phyloP scores from a whole-genome alignment of 805 yeast genomes.

The Priceomyces fermenticarens region DNA sequence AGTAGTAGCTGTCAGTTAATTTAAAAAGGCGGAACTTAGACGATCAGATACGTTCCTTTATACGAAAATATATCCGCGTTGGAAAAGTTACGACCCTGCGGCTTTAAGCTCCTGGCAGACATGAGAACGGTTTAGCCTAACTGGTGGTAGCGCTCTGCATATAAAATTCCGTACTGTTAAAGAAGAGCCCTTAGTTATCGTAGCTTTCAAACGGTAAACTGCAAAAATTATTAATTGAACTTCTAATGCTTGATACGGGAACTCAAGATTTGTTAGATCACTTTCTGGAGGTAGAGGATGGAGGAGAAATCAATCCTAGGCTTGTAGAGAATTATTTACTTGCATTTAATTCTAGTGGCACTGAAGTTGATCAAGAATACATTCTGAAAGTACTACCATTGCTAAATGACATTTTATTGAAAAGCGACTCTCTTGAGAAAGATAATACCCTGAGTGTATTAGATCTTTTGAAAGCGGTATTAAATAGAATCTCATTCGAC shows the following conservation, averaged over 20 bases:
- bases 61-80: too few species aligned
- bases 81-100: too few species aligned
- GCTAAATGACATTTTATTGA: slow-evolving; percentile 11
- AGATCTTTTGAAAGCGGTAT: slow-evolving; percentile 12
- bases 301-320: slow-evolving; percentile 1
- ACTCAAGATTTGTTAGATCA: slow-evolving; percentile 3
- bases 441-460: slow-evolving; percentile 13
- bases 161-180: too few species aligned
- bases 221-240: background rate
- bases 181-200: too few species aligned
- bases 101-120: too few species aligned
- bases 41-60: too few species aligned
- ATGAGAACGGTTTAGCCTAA: too few species aligned
- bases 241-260: background rate
- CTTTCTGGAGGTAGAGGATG: slow-evolving; percentile 3
- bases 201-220: too few species aligned
- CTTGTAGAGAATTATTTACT: slow-evolving; percentile 2
- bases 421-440: slow-evolving; percentile 8
- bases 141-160: too few species aligned
- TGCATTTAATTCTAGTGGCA: background rate
- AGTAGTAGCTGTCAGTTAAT: too few species aligned
- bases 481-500: slow-evolving; percentile 10
- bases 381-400: slow-evolving; percentile 4
- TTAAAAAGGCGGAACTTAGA: too few species aligned
- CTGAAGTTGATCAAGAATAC: background rate